A percentile compares a stretch with the other conserved stretches of the same genome.
Conservation (phyloP, 805 yeast species). For the Metschnikowia gelsemii region DNA sequence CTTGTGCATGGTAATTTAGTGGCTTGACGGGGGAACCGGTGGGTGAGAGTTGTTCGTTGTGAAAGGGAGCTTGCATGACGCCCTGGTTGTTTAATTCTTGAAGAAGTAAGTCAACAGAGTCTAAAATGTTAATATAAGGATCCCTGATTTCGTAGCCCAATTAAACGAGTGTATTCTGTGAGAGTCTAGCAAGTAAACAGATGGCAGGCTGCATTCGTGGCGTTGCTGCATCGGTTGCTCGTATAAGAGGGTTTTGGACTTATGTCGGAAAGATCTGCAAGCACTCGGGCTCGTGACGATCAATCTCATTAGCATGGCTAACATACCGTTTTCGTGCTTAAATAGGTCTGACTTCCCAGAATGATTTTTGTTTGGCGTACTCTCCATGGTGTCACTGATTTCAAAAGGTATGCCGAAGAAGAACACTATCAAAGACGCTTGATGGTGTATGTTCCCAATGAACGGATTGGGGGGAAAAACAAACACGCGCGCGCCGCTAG, state of each 20-base stretch:
- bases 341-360: slow-evolving; percentile 21
- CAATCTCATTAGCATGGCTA: background rate
- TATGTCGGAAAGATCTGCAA: too few species aligned
- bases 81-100: slow-evolving; percentile 26
- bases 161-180: too few species aligned
- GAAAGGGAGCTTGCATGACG: slow-evolving; percentile 13
- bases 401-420: background rate
- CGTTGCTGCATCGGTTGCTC: too few species aligned
- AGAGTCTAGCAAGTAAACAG: too few species aligned
- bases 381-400: background rate
- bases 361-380: background rate
- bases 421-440: background rate
- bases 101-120: slow-evolving; percentile 31
- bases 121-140: slow-evolving; percentile 23
- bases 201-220: too few species aligned
- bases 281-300: background rate
- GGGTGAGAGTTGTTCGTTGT: slow-evolving; percentile 16
- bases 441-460: slow-evolving; percentile 8
- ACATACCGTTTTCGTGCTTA: slow-evolving; percentile 31
- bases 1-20: slow-evolving; percentile 26
- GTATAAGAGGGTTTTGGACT: too few species aligned
- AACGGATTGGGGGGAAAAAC: slow-evolving; percentile 7
- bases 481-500: slow-evolving; percentile 6
- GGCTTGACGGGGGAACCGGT: slow-evolving; percentile 35
- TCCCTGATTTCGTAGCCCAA: background rate